Percentiles rank a stretch among this genome's conserved stretches.
Evolutionary conservation across 108 stramenopile genomes (phyloP).

Genomic region (Pseudonitzschia multiseries): DNA sequence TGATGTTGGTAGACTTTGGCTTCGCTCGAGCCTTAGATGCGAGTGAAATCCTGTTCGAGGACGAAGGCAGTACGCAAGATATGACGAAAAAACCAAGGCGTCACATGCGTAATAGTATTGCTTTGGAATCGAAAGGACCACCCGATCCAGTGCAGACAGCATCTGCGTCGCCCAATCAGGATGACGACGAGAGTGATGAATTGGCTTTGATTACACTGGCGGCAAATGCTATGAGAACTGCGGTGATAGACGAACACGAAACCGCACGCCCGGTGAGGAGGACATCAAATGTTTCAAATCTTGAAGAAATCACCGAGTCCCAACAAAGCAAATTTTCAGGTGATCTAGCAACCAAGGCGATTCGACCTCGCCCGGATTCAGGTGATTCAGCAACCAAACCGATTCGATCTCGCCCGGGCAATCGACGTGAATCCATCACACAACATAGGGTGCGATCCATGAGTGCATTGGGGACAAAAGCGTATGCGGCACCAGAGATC

Average conservation of each 20-base stretch:
- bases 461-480: constrained; percentile 79
- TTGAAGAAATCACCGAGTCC: constrained; percentile 24
- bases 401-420: no score
- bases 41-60: constrained; percentile 30
- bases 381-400: not conserved
- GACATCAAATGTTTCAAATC: constrained; percentile 28
- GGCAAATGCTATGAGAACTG: constrained; percentile 27
- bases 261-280: constrained; percentile 6
- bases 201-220: constrained; percentile 29
- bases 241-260: constrained; percentile 3
- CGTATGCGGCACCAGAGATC: constrained; percentile 87
- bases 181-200: constrained; percentile 13
- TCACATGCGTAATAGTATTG: constrained; percentile 45
- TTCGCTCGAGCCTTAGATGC: constrained; percentile 73
- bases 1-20: constrained; percentile 85
- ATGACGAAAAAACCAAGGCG: constrained; percentile 13
- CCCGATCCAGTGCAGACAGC: constrained; percentile 13
- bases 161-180: not conserved
- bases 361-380: not conserved
- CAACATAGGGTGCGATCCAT: constrained; percentile 50
- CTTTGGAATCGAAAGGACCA: constrained; percentile 36
- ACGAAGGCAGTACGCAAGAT: not conserved
- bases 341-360: not conserved
- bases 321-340: not conserved
- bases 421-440: constrained; percentile 29